A percentile compares a stretch with the other conserved stretches of the same genome.
phyloP scores from a whole-genome alignment of 2,329 filamentous ascomycete genomes.

The Ophiocordyceps camponoti-rufipedis region DNA sequence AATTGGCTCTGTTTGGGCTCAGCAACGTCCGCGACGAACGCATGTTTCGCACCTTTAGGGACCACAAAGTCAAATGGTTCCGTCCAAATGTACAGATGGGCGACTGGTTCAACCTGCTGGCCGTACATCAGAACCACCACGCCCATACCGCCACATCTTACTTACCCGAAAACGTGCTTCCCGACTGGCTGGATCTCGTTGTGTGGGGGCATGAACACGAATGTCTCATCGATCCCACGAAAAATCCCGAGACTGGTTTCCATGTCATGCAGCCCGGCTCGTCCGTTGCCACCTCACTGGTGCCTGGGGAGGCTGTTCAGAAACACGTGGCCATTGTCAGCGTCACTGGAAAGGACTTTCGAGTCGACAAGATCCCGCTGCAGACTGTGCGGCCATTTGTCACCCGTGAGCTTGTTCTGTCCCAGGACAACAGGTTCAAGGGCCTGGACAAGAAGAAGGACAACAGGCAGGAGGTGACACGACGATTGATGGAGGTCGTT shows the following conservation, averaged over 20 bases:
- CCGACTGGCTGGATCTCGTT: conserved; percentile 77
- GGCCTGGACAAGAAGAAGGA: conserved; percentile 65
- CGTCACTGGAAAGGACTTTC: conserved; percentile 68
- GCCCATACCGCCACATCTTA: conserved; percentile 88
- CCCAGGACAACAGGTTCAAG: conserved; percentile 58
- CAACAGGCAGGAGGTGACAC: conserved; percentile 65
- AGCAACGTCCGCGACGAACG: conserved; percentile 94
- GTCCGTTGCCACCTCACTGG: conserved; percentile 82
- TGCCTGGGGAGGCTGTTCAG: conserved; percentile 72
- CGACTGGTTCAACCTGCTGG: conserved; percentile 93
- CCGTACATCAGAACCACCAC: conserved; percentile 91
- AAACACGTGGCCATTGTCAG: conserved; percentile 83
- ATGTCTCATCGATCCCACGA: conserved; percentile 68
- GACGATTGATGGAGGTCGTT: conserved; percentile 58
- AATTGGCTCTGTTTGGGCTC: conserved; percentile 81
- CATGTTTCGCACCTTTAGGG: conserved; percentile 81
- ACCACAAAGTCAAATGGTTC: conserved; percentile 88
- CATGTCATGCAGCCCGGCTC: conserved; percentile 96
- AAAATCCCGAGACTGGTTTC: conserved; percentile 78
- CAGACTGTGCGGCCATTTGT: conserved; percentile 85
- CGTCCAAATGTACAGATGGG: conserved; percentile 58
- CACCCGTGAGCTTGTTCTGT: conserved; percentile 62
- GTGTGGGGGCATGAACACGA: conserved; percentile 98
- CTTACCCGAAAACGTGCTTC: conserved; percentile 81
- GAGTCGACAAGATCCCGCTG: conserved; percentile 60